phyloP scores from a whole-genome alignment of 768 basidiomycete genomes.

The Mycena filopes region DNA sequence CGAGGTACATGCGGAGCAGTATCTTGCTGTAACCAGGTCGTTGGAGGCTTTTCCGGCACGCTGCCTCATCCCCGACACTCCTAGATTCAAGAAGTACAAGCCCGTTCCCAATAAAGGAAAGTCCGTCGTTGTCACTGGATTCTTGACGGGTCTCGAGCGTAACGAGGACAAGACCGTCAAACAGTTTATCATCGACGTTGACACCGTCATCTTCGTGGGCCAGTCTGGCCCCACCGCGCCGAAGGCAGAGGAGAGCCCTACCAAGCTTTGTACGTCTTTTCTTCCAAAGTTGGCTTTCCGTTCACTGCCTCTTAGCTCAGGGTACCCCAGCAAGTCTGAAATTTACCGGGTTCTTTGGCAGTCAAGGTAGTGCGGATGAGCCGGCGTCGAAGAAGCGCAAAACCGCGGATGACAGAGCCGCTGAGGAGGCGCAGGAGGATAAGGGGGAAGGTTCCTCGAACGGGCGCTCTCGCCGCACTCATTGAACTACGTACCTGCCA shows the following conservation, averaged over 20 bases:
- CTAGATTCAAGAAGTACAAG: slow-evolving; percentile 9
- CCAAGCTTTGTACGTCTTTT: neutral
- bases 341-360: slow-evolving; percentile 20
- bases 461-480: no score
- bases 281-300: no score
- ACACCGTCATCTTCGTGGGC: slow-evolving; percentile 12
- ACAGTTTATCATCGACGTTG: slow-evolving; percentile 12
- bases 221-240: neutral
- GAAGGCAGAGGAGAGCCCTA: slow-evolving; percentile 15
- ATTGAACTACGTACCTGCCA: no score
- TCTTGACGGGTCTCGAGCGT: slow-evolving; percentile 4
- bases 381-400: slow-evolving; percentile 4
- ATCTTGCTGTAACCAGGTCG: neutral
- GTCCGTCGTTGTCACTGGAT: slow-evolving; percentile 8
- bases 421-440: neutral
- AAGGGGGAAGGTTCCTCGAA: slow-evolving; percentile 6
- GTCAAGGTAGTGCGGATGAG: neutral
- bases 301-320: neutral
- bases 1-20: slow-evolving; percentile 11
- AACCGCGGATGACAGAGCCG: neutral
- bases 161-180: slow-evolving; percentile 15
- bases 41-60: neutral
- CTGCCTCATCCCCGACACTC: neutral
- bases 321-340: slow-evolving; percentile 13
- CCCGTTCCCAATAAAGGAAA: slow-evolving; percentile 3